A percentile compares a stretch with the other conserved stretches of the same genome.
phyloP scores from a whole-genome alignment of 2,329 filamentous ascomycete genomes.

The Myriosclerotinia duriaeana region DNA sequence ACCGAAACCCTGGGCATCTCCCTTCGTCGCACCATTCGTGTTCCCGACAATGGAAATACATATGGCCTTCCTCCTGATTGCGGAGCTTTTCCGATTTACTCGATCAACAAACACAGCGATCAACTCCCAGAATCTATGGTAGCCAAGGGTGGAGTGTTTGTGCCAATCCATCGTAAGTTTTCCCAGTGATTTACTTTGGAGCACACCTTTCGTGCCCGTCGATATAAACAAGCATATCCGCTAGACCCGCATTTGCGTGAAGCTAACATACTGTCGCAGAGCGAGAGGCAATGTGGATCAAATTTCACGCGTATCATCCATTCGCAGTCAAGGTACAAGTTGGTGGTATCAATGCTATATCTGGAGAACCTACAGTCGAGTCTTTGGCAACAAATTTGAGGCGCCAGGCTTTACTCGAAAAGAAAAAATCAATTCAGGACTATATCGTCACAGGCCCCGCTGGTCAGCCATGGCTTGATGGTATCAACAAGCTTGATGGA shows the following conservation, averaged over 20 bases:
- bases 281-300: constrained; percentile 48
- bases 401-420: not conserved
- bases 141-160: constrained; percentile 47
- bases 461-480: constrained; percentile 27
- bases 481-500: constrained; percentile 25
- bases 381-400: not conserved
- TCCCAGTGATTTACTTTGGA: not conserved
- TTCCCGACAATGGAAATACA: constrained; percentile 44
- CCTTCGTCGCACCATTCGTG: constrained; percentile 46
- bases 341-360: constrained; percentile 47
- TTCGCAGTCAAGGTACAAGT: constrained; percentile 46
- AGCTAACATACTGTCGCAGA: constrained; percentile 28
- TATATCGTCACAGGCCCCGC: constrained; percentile 36
- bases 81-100: constrained; percentile 45
- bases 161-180: constrained; percentile 46
- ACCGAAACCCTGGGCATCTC: constrained; percentile 33
- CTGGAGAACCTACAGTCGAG: constrained; percentile 34
- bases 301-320: constrained; percentile 33
- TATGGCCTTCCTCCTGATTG: constrained; percentile 43
- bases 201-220: not conserved
- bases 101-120: constrained; percentile 39
- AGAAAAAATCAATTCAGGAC: constrained; percentile 41
- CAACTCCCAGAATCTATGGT: constrained; percentile 42
- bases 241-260: not conserved
- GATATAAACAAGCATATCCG: not conserved